These are phyloP conservation scores for Periconia macrospinosa DNA, from an alignment of 2,329 filamentous ascomycete genomes.

Conservation along the genomic window DNA sequence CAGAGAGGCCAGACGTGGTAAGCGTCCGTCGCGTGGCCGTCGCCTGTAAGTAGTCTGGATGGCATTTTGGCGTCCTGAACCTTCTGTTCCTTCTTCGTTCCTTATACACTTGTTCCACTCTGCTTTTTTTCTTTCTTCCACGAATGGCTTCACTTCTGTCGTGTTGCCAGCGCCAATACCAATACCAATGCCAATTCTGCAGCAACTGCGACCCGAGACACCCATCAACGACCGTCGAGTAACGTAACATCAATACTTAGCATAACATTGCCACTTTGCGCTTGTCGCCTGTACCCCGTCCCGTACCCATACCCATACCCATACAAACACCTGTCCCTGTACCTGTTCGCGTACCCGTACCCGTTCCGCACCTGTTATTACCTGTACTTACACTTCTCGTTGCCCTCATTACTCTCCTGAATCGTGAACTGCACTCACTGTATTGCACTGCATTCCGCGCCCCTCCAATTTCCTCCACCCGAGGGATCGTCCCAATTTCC, in stretches of 20 bases:
- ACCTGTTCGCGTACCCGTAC: too few species aligned
- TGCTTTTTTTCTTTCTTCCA: too few species aligned
- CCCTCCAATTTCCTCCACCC: constrained; percentile 31
- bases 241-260: too few species aligned
- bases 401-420: constrained; percentile 3
- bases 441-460: constrained; percentile 8
- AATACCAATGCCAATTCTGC: too few species aligned
- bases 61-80: not conserved
- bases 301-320: too few species aligned
- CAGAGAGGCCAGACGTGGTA: not conserved
- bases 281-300: too few species aligned
- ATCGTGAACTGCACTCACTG: constrained; percentile 14
- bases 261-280: too few species aligned
- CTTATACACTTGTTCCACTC: too few species aligned
- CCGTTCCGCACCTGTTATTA: not conserved
- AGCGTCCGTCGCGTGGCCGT: not conserved
- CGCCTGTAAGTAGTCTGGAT: not conserved
- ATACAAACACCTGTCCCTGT: too few species aligned
- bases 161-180: too few species aligned
- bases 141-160: too few species aligned
- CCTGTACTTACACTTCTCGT: not conserved
- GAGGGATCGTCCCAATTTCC: constrained; percentile 24
- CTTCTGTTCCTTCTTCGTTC: too few species aligned
- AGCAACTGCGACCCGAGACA: constrained; percentile 13
- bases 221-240: constrained; percentile 3